Conservation (phyloP, 805 yeast species). For the Zygoascus tannicola region DNA sequence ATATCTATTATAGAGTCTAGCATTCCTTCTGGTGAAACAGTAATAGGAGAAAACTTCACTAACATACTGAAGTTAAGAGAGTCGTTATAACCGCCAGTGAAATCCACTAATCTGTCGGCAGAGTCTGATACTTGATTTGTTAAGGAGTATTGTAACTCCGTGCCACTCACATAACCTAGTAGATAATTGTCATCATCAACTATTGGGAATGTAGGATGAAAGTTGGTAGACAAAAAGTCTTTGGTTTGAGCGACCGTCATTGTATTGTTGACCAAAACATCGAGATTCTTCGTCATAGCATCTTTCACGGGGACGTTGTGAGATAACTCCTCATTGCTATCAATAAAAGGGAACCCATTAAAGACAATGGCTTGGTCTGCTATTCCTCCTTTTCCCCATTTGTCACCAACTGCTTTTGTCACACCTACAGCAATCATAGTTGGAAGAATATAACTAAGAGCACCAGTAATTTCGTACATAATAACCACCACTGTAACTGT, state of each 20-base stretch:
- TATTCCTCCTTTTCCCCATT: slow-evolving; percentile 76
- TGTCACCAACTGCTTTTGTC: slow-evolving; percentile 70
- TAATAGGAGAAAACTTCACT: slow-evolving; percentile 37
- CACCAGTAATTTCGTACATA: slow-evolving; percentile 94
- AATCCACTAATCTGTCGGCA: slow-evolving; percentile 8
- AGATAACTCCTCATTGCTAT: slow-evolving; percentile 60
- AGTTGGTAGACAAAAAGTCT: slow-evolving; percentile 13
- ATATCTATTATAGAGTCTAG: slow-evolving; percentile 56
- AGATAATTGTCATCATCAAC: slow-evolving; percentile 25
- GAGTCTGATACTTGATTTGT: slow-evolving; percentile 4
- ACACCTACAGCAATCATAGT: slow-evolving; percentile 92
- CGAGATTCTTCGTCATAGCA: slow-evolving; percentile 42
- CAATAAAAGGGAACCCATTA: slow-evolving; percentile 76
- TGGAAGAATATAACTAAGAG: slow-evolving; percentile 81
- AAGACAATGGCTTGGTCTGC: slow-evolving; percentile 91
- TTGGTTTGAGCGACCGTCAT: slow-evolving; percentile 18
- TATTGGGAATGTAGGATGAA: slow-evolving; percentile 30
- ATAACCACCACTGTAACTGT: slow-evolving; percentile 90
- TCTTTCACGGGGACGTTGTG: slow-evolving; percentile 45
- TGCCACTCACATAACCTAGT: slow-evolving; percentile 27
- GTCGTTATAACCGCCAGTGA: background rate
- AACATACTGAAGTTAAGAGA: background rate
- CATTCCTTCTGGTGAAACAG: slow-evolving; percentile 43
- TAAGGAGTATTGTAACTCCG: slow-evolving; percentile 19
- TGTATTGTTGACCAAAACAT: slow-evolving; percentile 15